Evolutionary conservation across 768 basidiomycete species (phyloP).

Genomic region (Pisolithus orientalis): DNA sequence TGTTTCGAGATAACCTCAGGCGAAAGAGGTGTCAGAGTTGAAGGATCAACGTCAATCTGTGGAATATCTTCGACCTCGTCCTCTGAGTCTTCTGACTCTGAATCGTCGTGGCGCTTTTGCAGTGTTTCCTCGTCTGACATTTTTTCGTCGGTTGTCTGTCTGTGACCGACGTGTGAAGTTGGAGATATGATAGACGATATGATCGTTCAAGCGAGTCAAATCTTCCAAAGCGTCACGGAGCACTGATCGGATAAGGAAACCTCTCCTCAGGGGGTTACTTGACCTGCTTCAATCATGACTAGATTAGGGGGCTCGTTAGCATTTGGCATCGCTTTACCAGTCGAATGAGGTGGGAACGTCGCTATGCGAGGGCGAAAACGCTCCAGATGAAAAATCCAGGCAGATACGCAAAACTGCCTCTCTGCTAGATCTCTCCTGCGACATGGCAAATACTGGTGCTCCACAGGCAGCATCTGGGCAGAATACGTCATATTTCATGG

Average conservation of each 20-base stretch:
- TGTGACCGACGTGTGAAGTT: not conserved
- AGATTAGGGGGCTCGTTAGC: too few species aligned
- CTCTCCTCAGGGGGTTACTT: not conserved
- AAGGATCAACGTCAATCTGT: slow-evolving; percentile 69
- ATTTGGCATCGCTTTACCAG: too few species aligned
- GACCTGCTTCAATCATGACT: not conserved
- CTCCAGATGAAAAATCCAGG: too few species aligned
- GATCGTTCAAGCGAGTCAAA: too few species aligned
- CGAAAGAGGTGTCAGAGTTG: slow-evolving; percentile 80
- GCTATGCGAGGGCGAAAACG: too few species aligned
- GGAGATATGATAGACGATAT: too few species aligned
- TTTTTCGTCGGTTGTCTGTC: slow-evolving; percentile 2
- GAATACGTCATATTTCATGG: too few species aligned
- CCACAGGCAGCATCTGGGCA: too few species aligned
- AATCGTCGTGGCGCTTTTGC: slow-evolving; percentile 59
- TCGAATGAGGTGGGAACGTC: too few species aligned
- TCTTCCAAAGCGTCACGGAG: not conserved
- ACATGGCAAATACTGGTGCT: too few species aligned
- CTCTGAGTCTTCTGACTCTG: slow-evolving; percentile 67
- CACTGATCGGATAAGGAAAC: not conserved
- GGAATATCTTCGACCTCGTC: slow-evolving; percentile 49
- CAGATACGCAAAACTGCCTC: too few species aligned
- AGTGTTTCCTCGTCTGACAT: slow-evolving; percentile 70
- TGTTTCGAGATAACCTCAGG: slow-evolving; percentile 91
- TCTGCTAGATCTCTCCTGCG: too few species aligned